Conservation (phyloP, 257 asterid genomes). For the Solanum chilense region DNA sequence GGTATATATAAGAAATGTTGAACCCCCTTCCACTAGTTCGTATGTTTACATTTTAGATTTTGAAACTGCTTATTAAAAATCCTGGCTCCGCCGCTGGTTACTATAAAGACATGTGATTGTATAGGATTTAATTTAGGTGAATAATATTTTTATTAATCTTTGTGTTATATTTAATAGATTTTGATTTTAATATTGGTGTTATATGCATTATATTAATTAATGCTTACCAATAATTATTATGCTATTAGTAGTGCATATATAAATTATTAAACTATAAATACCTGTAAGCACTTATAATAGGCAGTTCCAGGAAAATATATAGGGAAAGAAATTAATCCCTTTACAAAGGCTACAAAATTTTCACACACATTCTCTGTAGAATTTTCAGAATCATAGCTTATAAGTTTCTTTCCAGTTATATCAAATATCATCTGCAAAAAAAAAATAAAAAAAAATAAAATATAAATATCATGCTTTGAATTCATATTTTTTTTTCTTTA, state of each 20-base stretch:
- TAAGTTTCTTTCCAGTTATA: constrained; percentile 68
- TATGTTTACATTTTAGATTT: too few species aligned
- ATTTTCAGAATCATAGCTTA: constrained; percentile 55
- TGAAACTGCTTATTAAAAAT: too few species aligned
- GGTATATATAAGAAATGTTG: too few species aligned
- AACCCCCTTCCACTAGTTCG: too few species aligned
- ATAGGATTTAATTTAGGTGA: background rate
- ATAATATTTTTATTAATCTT: background rate
- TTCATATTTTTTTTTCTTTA: background rate
- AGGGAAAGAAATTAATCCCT: constrained; percentile 84
- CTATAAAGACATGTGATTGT: background rate
- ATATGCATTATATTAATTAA: background rate
- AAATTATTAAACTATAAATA: background rate
- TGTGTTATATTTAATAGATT: too few species aligned
- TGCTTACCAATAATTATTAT: background rate
- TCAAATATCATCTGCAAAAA: constrained; percentile 79
- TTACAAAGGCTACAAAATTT: constrained; percentile 60
- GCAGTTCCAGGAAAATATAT: constrained; percentile 82
- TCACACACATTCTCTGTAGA: constrained; percentile 52
- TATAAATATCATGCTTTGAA: background rate
- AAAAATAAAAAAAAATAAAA: too few species aligned
- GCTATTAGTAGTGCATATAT: background rate
- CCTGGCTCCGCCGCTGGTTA: background rate
- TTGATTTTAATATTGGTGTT: background rate
- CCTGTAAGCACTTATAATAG: constrained; percentile 72